Evolutionary conservation across 345 rosid genomes (phyloP).

Genomic region (Tarenaya hassleriana): DNA sequence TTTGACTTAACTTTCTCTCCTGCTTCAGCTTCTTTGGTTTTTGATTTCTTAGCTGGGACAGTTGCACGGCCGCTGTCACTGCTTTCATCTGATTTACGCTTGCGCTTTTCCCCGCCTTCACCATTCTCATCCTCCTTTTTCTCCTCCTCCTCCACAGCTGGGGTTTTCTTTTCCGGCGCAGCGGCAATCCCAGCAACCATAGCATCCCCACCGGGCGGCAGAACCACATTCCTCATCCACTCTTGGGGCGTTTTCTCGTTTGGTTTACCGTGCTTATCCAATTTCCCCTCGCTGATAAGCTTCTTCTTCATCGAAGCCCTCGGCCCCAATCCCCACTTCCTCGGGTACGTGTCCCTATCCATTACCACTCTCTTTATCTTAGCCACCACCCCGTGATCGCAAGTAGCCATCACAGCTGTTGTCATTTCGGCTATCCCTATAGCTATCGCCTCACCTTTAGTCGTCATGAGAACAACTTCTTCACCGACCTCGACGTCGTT

Average conservation of each 20-base stretch:
- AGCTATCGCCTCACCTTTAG: conserved; percentile 92
- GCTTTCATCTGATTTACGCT: conserved; percentile 49
- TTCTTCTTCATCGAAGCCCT: conserved; percentile 83
- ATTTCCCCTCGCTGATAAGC: conserved; percentile 64
- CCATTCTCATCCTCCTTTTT: conserved; percentile 26
- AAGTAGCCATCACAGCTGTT: conserved; percentile 86
- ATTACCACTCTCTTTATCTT: conserved; percentile 95
- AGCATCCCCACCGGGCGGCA: conserved; percentile 74
- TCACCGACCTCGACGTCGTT: conserved; percentile 80
- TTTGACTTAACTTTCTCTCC: conserved; percentile 35
- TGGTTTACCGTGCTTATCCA: conserved; percentile 89
- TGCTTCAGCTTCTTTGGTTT: conserved; percentile 28
- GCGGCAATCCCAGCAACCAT: conserved; percentile 69
- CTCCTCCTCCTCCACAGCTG: conserved; percentile 9
- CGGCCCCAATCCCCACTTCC: conserved; percentile 96
- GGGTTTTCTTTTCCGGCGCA: conserved; percentile 31
- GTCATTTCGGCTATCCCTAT: conserved; percentile 97
- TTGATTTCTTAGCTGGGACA: conserved; percentile 49
- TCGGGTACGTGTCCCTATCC: conserved; percentile 95
- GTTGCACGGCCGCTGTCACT: conserved; percentile 34
- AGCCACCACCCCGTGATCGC: conserved; percentile 97
- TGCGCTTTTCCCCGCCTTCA: conserved; percentile 38
- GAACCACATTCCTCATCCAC: conserved; percentile 67
- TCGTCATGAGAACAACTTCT: conserved; percentile 90
- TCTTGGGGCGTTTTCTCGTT: conserved; percentile 68